Evolutionary conservation across 345 rosid species (phyloP), one percentile per base, ranked within the genome.

Genomic region (Euclidium syriacum): DNA sequence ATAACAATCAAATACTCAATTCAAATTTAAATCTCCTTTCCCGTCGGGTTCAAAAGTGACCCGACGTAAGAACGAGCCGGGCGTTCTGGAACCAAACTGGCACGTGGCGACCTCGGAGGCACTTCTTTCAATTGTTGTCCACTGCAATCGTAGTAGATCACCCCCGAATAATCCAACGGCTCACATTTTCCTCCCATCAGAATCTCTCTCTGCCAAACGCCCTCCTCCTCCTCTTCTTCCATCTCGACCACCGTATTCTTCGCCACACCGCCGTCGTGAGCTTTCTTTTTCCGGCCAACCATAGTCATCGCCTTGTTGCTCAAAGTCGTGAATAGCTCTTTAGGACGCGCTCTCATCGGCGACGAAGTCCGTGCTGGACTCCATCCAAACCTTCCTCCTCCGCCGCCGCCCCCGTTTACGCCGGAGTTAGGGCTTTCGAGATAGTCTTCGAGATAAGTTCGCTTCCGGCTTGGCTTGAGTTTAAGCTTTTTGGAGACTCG

Each of bases 121-220:
- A 79, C 34, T 72, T 90, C 80, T 25, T 77, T 41, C 5, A 87
- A 72, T 54, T 72, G 83, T 43, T 75, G 83, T 50, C 99, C 97
- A 12, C 43, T 24, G 62, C 78, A 71, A 47, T 94, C 97, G 23
- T 94, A 94, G 55, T 86, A 87, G 18, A 94, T 90, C 25, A 74
- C 96, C n/a, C 97, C 99, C 1, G 99, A 81, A 65, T 85, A 76
- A 74, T 85, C 79, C 79, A 90, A 75, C 73, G 97, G 99, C 76
- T 90, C 86, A 70, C 99, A 94, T 49, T 86, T 86, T 24, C 82
- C 95, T 23, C 99, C 99, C 99, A 94, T 90, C 72, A 94, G 70
- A 62, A 94, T 90, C 60, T 84, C 34, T 79, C 79, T 79, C 55
- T 79, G 97, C 99, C 99, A 94, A 48, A 94, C 81, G 8, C 97